Evolutionary conservation across 1,139 yeast genomes (phyloP).

Genomic region (Blastobotrys buckinghamii): DNA sequence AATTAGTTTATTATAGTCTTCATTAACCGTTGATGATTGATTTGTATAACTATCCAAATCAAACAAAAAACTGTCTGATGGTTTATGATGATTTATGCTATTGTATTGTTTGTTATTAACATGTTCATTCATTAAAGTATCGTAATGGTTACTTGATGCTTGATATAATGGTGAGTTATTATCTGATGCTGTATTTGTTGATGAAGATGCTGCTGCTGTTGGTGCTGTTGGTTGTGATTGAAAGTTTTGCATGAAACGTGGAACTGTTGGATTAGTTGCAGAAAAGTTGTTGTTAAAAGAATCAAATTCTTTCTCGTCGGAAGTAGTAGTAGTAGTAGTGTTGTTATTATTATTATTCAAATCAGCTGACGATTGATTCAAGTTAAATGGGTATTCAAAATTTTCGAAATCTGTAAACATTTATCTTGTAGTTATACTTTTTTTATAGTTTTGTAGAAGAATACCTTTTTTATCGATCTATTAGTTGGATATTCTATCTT

Average conservation of each 20-base stretch:
- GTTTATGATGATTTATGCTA: not conserved
- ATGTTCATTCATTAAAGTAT: not conserved
- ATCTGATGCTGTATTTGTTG: not conserved
- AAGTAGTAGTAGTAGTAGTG: not conserved
- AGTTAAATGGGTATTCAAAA: not conserved
- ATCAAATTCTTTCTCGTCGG: not conserved
- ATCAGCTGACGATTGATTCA: not conserved
- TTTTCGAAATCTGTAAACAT: too few species aligned
- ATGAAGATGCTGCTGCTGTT: constrained; percentile 9
- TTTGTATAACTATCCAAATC: not conserved
- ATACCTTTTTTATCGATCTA: not conserved
- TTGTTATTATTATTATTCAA: not conserved
- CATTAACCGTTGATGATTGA: not conserved
- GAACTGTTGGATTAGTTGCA: constrained; percentile 6
- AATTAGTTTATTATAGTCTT: not conserved
- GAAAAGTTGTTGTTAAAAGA: not conserved
- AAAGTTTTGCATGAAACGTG: constrained; percentile 5
- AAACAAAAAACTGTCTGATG: not conserved
- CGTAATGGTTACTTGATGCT: not conserved
- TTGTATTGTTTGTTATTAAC: not conserved
- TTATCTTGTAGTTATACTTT: too few species aligned
- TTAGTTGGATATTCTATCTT: too few species aligned
- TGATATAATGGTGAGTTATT: not conserved
- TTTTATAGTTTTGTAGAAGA: not conserved
- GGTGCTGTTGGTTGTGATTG: constrained; percentile 4